phyloP scores from a whole-genome alignment of 768 basidiomycete genomes.

The Holtermanniella nyarrowii region DNA sequence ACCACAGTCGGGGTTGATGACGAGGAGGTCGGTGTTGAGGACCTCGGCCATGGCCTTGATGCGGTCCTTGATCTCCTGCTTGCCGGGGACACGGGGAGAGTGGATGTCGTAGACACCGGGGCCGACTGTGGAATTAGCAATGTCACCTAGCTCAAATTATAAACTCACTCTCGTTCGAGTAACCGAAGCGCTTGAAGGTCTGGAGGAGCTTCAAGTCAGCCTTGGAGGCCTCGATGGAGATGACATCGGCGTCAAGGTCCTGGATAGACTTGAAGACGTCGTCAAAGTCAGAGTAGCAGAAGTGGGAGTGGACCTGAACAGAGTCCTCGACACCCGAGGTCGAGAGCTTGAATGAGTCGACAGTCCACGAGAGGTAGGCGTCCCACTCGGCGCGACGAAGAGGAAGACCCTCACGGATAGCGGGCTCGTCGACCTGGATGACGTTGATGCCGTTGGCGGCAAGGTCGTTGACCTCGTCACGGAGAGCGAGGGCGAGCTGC shows the following conservation, averaged over 20 bases:
- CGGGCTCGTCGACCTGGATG: conserved; percentile 99
- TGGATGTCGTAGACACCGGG: conserved; percentile 99
- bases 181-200: conserved; percentile 89
- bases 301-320: conserved; percentile 93
- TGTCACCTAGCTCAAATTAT: conserved; percentile 42
- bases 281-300: conserved; percentile 74
- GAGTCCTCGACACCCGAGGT: conserved; percentile 90
- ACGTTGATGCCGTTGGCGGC: conserved; percentile 93
- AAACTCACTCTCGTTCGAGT: conserved; percentile 95
- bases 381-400: conserved; percentile 95
- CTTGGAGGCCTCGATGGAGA: conserved; percentile 98
- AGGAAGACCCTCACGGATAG: conserved; percentile 97
- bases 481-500: conserved; percentile 93
- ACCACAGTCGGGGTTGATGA: conserved; percentile 96
- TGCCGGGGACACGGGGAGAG: conserved; percentile 91
- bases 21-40: conserved; percentile 68
- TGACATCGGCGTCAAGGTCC: conserved; percentile 93
- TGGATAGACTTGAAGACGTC: conserved; percentile 98
- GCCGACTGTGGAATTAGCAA: conserved; percentile 40
- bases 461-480: conserved; percentile 95
- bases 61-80: conserved; percentile 89
- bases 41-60: conserved; percentile 71
- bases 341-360: conserved; percentile 95
- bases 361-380: conserved; percentile 92
- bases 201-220: conserved; percentile 93